Conservation (phyloP, 176 grass and related monocot species). For the Pontederia crassipes region DNA sequence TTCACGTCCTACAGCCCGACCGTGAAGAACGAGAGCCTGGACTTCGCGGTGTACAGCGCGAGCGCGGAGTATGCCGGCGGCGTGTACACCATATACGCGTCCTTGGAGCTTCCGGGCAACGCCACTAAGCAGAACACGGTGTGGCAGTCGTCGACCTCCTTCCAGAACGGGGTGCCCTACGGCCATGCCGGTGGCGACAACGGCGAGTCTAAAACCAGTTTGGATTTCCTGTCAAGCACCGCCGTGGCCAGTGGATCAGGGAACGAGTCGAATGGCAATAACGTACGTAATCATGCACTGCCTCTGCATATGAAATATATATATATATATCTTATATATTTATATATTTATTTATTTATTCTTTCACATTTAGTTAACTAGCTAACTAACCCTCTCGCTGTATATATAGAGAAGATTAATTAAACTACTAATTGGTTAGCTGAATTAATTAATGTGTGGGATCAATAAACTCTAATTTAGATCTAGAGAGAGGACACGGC, state of each 20-base stretch:
- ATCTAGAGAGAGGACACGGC: no score
- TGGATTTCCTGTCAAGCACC: constrained; percentile 53
- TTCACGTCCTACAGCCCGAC: constrained; percentile 1
- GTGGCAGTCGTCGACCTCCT: constrained; percentile 47
- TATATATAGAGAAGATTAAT: no score
- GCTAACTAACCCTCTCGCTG: no score
- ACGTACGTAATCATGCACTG: constrained; percentile 19
- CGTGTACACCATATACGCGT: constrained; percentile 66
- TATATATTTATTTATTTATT: no score
- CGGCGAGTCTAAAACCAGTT: neutral
- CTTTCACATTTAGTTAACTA: no score
- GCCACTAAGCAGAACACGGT: constrained; percentile 36
- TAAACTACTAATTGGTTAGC: no score
- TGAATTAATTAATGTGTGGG: no score
- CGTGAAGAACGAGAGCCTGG: constrained; percentile 2
- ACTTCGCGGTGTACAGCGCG: constrained; percentile 23
- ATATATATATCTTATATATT: no score
- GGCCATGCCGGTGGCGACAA: constrained; percentile 15
- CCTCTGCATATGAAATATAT: no score
- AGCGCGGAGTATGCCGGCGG: constrained; percentile 36
- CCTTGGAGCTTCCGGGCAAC: constrained; percentile 38
- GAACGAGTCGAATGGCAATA: constrained; percentile 49
- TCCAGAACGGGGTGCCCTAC: neutral
- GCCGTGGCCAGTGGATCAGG: constrained; percentile 12
- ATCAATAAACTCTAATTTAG: no score